Evolutionary conservation across 2,329 filamentous ascomycete species (phyloP), one percentile per base, ranked within the genome.

Genomic region (Trichoderma pleuroti): DNA sequence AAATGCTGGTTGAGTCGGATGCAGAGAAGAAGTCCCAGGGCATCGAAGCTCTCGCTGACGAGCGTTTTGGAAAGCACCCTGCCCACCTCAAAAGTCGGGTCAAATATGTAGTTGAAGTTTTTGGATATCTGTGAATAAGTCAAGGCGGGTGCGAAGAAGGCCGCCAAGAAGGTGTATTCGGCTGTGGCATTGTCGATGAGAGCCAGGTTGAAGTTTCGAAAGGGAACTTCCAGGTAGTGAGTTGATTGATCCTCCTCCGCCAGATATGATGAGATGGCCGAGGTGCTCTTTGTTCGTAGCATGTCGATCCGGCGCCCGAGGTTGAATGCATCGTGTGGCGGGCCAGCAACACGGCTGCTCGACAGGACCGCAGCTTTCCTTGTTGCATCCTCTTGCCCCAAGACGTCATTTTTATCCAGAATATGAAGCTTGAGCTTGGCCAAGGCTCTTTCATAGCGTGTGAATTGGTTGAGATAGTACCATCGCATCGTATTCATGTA

Each of bases 401-500:
- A 84, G 0, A 93, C 87, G 77, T 98, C 94, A 74, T 91, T 90
- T 77, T 91, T 94, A 77, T 98, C 95, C 71, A 97, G 85, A 5
- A 86, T 81, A 77, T 98, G 94, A 3, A 98, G 81, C 77, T 92
- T 95, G 72, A 99, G 86, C 79, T 93, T 97, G 69, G 92, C 91
- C 7, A 99, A 85, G 0, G 96, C 91, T 75, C 91, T 90, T 73
- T 92, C 90, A 80, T 99, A 99, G 39, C 95, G 90, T 4, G 88
- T 90, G 78, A 99, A 99, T 79, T 98, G 93, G 74, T 92, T 96
- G 67, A 92, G 83, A 78, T 98, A 98, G 78, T 99, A 99, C 96
- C 96, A 99, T 67, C 94, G 90, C 93, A 99, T 99, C 0, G 97
- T 99, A 79, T 98, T 97, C 83, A 97, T 91, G 77, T 99, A 99